phyloP scores from a whole-genome alignment of 495 filamentous ascomycete genomes.

The Aspergillus coremiiformis region DNA sequence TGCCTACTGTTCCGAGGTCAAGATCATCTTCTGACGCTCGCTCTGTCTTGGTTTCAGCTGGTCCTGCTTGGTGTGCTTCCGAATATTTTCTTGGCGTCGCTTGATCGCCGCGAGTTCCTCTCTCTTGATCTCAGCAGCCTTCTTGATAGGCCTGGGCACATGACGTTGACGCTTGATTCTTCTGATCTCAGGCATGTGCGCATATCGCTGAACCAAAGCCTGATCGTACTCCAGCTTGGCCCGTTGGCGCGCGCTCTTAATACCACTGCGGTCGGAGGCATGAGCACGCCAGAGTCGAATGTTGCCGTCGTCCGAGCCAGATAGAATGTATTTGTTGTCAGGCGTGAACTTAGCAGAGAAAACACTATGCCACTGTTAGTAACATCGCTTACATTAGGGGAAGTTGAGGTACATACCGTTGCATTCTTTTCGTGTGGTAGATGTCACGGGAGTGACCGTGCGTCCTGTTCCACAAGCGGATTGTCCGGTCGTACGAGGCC shows the following conservation, averaged over 20 bases:
- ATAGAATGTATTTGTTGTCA: slow-evolving; percentile 80
- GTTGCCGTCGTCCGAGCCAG: slow-evolving; percentile 88
- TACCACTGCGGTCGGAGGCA: slow-evolving; percentile 75
- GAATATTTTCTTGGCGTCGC: slow-evolving; percentile 85
- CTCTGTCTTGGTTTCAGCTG: slow-evolving; percentile 60
- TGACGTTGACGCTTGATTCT: slow-evolving; percentile 87
- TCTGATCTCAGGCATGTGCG: slow-evolving; percentile 92
- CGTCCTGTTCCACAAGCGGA: slow-evolving; percentile 72
- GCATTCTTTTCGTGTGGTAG: slow-evolving; percentile 98
- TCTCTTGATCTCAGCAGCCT: slow-evolving; percentile 91
- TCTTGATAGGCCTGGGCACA: slow-evolving; percentile 90
- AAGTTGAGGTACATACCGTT: slow-evolving; percentile 43
- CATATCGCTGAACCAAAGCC: slow-evolving; percentile 72
- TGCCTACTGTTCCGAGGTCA: slow-evolving; percentile 64
- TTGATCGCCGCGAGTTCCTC: slow-evolving; percentile 84
- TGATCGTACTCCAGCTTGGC: slow-evolving; percentile 89
- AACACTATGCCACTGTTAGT: slow-evolving; percentile 42
- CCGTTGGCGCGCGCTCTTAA: slow-evolving; percentile 76
- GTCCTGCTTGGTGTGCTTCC: slow-evolving; percentile 77
- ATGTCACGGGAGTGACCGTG: slow-evolving; percentile 83
- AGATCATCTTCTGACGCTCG: slow-evolving; percentile 90
- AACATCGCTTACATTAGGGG: neutral
- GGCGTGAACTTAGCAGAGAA: slow-evolving; percentile 80
- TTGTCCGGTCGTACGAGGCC: slow-evolving; percentile 76
- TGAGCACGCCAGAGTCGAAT: slow-evolving; percentile 85